Evolutionary conservation across 2,329 filamentous ascomycete species (phyloP).

Genomic region (Tolypocladium ovalisporum): DNA sequence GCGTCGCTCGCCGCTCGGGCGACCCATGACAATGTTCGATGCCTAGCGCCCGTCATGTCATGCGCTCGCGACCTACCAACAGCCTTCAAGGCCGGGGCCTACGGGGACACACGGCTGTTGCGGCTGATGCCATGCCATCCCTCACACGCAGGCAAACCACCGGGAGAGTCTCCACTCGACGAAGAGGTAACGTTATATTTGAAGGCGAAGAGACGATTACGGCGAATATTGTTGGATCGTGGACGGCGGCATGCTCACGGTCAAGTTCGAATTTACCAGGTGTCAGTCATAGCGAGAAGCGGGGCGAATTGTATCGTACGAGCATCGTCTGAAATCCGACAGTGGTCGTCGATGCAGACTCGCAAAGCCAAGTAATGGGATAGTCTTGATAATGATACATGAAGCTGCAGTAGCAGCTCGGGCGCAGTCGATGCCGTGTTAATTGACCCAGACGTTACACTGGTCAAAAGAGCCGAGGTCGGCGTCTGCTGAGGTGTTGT

Average conservation of each 20-base stretch:
- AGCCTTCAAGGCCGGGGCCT: not conserved
- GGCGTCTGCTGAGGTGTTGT: conserved; percentile 21
- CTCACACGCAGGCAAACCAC: not conserved
- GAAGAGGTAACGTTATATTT: conserved; percentile 1
- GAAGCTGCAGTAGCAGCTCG: conserved; percentile 16
- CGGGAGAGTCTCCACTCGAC: not conserved
- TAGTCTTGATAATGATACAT: conserved; percentile 16
- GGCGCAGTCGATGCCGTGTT: conserved; percentile 20
- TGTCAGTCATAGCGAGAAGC: conserved; percentile 15
- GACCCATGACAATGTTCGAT: not conserved
- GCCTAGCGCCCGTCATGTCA: not conserved
- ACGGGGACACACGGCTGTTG: not conserved
- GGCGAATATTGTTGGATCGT: conserved; percentile 16
- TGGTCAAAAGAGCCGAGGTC: conserved; percentile 18
- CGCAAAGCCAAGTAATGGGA: conserved; percentile 13
- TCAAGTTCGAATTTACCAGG: conserved; percentile 16
- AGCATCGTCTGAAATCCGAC: conserved; percentile 11
- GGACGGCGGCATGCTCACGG: conserved; percentile 20
- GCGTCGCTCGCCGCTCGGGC: not conserved
- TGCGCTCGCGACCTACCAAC: not conserved
- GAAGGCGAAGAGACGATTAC: conserved; percentile 18
- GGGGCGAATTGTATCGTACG: conserved; percentile 6
- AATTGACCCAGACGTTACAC: conserved; percentile 22
- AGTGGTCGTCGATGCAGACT: conserved; percentile 15
- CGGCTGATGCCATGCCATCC: not conserved